Percentiles rank a stretch among this genome's conserved stretches.
Conservation (phyloP, 2,329 filamentous ascomycete genomes). For the Sphaerulina vaccinii region DNA sequence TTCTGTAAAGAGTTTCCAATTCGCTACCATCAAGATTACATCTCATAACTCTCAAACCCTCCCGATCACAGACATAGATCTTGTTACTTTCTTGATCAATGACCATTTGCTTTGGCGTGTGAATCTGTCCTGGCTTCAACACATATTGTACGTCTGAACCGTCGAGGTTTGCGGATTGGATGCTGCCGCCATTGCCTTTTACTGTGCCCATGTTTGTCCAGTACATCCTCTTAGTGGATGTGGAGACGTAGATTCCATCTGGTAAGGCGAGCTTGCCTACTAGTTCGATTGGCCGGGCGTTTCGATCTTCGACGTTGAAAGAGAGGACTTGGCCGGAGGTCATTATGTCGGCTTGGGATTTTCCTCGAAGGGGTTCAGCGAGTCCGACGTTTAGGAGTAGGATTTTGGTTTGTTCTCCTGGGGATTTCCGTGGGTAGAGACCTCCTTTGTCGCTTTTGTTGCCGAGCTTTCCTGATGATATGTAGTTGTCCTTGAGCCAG, state of each 20-base stretch:
- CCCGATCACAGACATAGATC: constrained; percentile 47
- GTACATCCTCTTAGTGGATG: constrained; percentile 28
- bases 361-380: constrained; percentile 15
- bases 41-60: constrained; percentile 41
- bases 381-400: constrained; percentile 24
- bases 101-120: constrained; percentile 51
- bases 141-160: constrained; percentile 48
- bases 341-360: constrained; percentile 15
- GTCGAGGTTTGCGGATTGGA: constrained; percentile 41
- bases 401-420: constrained; percentile 17
- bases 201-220: constrained; percentile 33
- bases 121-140: constrained; percentile 44
- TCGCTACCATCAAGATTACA: constrained; percentile 39
- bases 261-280: constrained; percentile 20
- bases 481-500: constrained; percentile 46
- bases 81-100: constrained; percentile 33
- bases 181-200: constrained; percentile 22
- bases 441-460: constrained; percentile 24
- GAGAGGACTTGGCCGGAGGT: constrained; percentile 24
- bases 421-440: constrained; percentile 3
- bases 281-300: constrained; percentile 17
- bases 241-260: constrained; percentile 36
- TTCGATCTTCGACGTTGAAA: constrained; percentile 19
- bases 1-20: constrained; percentile 42
- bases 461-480: constrained; percentile 53